Base-by-base conservation (phyloP, 2,329 filamentous ascomycete genomes). In the Didymella sp. region DNA sequence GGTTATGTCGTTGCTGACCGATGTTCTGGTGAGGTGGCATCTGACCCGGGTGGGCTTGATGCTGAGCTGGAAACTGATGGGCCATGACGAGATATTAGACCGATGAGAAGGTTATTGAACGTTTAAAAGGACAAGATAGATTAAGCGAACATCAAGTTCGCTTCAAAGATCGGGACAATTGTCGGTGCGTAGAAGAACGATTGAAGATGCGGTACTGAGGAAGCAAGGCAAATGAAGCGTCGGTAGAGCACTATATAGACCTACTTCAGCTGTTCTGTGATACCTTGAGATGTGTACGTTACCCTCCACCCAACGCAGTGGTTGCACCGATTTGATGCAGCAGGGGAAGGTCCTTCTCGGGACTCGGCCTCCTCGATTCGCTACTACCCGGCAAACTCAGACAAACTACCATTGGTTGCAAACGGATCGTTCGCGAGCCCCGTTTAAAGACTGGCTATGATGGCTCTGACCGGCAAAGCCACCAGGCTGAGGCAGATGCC, bases 381-480 rank as follows among this genome's bases (percentile, higher is more conserved):
- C 19, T 49, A 28, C 9, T 35, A 42, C 38, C 45, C 44, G 30
- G 30, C 45, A 24, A 52, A 61, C 15, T 30, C 46, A 53, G 51
- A 58, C 17, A 42, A 28, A n/a, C 4, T 25, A 27, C 28, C 9
- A 70, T 66, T 69, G 61, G 59, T 17, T 19, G 19, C 22, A n/a
- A 31, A 37, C 19, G 28, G 62, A 47, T 44, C 52, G 48, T 56
- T 63, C 55, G 58, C 25, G 53, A 59, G 56, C 64, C 66, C 50
- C 49, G 52, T 28, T 33, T 52, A 38, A n/a, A 42, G 51, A 61
- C 59, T 62, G 53, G 58, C 49, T 38, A 49, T 45, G 37, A 48
- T 40, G 19, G 19, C 24, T 35, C 53, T 70, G 51, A 68, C 67
- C 66, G 67, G 66, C 35, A 46, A 52, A 63, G 67, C 67, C 62